phyloP scores from a whole-genome alignment of 1,284 basidiomycete species.

The Kwoniella shivajii region DNA sequence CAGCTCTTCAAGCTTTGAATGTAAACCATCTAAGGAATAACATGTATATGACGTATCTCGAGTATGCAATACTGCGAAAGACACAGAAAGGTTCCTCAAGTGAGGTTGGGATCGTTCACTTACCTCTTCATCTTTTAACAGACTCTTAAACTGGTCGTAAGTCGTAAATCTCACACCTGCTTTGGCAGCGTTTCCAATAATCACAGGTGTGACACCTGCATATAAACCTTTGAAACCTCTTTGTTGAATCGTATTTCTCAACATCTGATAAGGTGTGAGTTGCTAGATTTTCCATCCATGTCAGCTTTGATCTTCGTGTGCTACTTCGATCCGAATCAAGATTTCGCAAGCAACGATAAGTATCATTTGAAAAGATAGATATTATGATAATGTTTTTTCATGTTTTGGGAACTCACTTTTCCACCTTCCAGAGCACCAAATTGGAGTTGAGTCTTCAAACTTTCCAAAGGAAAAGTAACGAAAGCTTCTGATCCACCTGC shows the following conservation, averaged over 20 bases:
- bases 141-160: slow-evolving; percentile 89
- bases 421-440: slow-evolving; percentile 49
- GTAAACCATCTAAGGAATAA: neutral
- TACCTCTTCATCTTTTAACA: slow-evolving; percentile 80
- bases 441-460: slow-evolving; percentile 69
- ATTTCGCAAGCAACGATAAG: neutral
- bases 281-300: slow-evolving; percentile 56
- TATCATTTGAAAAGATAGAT: neutral
- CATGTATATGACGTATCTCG: no score
- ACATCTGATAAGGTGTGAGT: slow-evolving; percentile 68
- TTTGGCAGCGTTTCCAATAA: slow-evolving; percentile 87
- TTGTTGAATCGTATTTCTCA: slow-evolving; percentile 68
- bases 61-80: no score
- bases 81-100: no score
- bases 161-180: slow-evolving; percentile 93
- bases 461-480: slow-evolving; percentile 75
- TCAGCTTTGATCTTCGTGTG: neutral
- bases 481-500: slow-evolving; percentile 88
- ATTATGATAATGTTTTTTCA: no score
- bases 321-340: neutral
- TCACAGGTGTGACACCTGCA: slow-evolving; percentile 80
- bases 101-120: no score
- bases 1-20: no score
- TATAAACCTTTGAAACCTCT: slow-evolving; percentile 79
- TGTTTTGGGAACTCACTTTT: slow-evolving; percentile 45